Evolutionary conservation across 768 basidiomycete genomes (phyloP), one percentile per base, ranked within the genome.

Genomic region (Boletus rex-veris): DNA sequence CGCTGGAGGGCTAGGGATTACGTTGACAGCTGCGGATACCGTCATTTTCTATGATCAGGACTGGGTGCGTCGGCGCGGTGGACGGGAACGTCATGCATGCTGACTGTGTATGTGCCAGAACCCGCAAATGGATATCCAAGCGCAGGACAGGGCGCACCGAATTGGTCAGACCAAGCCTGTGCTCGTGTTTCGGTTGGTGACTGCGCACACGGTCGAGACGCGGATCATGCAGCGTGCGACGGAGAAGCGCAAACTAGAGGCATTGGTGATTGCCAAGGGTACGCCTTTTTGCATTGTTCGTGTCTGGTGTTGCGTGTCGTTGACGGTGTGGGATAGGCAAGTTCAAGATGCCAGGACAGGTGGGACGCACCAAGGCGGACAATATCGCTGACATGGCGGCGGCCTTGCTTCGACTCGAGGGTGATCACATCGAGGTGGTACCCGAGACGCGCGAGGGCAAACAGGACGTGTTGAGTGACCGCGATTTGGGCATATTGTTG

Each of bases 121-220:
- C 63, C 94, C 95, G 0, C 95, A 97, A 74, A 94, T 95, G 85
- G 96, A 99, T 59, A 77, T 90, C 3, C 96, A 99, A 73, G 96
- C 96, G 0, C 91, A 94, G 67, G 96, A 97, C 62, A 81, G 96
- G 35, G 94, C 94, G 0, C 96, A 99, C 70, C 84, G 97, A 11
- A 98, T 99, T 45, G 96, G 96, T 2, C 96, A 98, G 73, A 97
- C 84, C 28, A 85, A 77, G 59, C 92, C 93, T 1, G 93, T 97
- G 48, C 77, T 97, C 41, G 85, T 97, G 53, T 96, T 92, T 74
- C 80, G 96, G 37, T 77, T 98, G 4, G 83, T 96, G 36, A 88
- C 85, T 19, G 86, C 83, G 6, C 88, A 94, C 69, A 97, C 93
- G 3, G 79, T 99, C 61, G 96, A 99, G 75, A 88, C 86, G 38